phyloP scores from a whole-genome alignment of 2,329 filamentous ascomycete species.

The Fusarium foetens region DNA sequence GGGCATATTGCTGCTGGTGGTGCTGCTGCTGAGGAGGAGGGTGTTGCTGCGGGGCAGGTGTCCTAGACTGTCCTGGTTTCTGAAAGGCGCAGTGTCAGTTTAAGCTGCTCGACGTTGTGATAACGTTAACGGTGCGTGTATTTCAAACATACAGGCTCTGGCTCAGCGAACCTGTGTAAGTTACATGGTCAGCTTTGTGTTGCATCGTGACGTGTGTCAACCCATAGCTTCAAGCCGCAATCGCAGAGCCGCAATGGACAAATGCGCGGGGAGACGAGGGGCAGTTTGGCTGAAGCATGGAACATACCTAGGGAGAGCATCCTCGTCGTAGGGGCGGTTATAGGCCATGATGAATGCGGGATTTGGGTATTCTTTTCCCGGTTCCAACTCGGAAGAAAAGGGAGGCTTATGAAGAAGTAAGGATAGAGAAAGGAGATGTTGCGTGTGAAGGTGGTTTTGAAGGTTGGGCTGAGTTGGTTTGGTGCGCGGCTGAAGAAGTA shows the following conservation, averaged over 20 bases:
- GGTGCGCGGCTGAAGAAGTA: conserved; percentile 34
- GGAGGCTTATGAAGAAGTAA: neutral
- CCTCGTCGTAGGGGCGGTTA: conserved; percentile 91
- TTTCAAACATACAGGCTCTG: conserved; percentile 67
- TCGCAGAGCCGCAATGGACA: conserved; percentile 32
- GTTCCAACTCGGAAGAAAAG: neutral
- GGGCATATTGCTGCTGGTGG: conserved; percentile 17
- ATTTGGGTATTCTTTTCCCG: neutral
- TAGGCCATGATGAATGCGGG: conserved; percentile 77
- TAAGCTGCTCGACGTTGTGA: neutral
- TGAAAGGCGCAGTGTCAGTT: conserved; percentile 40
- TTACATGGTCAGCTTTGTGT: conserved; percentile 41
- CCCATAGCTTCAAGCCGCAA: conserved; percentile 13
- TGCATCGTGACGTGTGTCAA: conserved; percentile 17
- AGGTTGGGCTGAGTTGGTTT: conserved; percentile 31
- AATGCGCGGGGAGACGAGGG: conserved; percentile 37
- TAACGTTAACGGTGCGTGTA: neutral
- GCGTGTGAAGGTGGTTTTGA: conserved; percentile 27
- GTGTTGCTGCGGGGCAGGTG: conserved; percentile 43
- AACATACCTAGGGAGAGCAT: conserved; percentile 85
- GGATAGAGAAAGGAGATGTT: neutral
- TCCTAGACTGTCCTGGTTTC: conserved; percentile 51
- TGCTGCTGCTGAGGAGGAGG: conserved; percentile 49
- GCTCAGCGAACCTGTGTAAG: conserved; percentile 73
- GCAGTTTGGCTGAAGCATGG: conserved; percentile 8